Evolutionary conservation across 176 grass and related monocot genomes (phyloP), one percentile per base, ranked within the genome.

Genomic region (Cenchrus purpureus): DNA sequence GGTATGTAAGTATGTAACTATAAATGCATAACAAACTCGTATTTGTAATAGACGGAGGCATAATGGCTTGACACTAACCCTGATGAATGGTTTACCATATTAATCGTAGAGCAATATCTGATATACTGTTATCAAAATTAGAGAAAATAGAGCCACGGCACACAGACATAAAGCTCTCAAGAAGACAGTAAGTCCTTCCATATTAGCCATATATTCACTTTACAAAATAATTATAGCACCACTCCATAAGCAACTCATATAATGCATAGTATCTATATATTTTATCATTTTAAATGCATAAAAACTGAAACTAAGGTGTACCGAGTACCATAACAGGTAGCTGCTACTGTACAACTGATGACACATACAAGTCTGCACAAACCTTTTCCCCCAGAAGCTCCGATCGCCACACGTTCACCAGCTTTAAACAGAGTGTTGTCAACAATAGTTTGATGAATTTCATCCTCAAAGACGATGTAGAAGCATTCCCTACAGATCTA

Each of bases 361-460:
- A n/a, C 66, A 63, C 31, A 40, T 61, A 52, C 51, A 83, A 52
- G 14, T 72, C 34, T 58, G 10, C 45, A 63, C 71, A 77, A 83
- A 99, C 93, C 91, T 94, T 99, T 99, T 66, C 97, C 97, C 84
- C 93, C 93, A 63, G 97, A 99, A 94, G 97, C 97, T 86, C 89
- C 91, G 11, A 99, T 93, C 75, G 97, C 93, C 82, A 99, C 87
- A 65, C 97, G 90, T 45, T 99, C 93, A 37, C 93, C 91, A 17
- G 79, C 71, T 89, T 92, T 99, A 81, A 99, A 99, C 61, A 99
- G 79, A 86, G 83, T 84, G 81, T 89, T 99, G 34, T 94, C 84
- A 45, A 99, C 68, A 40, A 96, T 99, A 58, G 92, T 89, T 76
- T 51, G 81, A 86, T 99, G 94, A 67, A 99, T 99, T 76, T 99